Evolutionary conservation across 2,329 filamentous ascomycete genomes (phyloP), one percentile per base, ranked within the genome.

Genomic region (Ophiosphaerella korrae): DNA sequence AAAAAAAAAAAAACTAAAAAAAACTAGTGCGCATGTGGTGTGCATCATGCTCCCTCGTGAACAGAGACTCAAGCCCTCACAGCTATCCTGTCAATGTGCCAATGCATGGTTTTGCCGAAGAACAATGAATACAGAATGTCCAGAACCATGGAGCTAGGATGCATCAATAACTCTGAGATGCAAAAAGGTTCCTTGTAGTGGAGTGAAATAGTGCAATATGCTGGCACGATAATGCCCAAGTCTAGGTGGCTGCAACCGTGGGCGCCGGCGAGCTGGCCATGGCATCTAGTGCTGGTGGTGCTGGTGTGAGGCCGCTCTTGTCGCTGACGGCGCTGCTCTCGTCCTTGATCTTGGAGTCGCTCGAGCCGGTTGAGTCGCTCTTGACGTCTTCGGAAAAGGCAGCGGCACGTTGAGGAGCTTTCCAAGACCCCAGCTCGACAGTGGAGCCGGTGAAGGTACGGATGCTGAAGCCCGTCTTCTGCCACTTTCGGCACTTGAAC

Each of bases 401-500:
- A 5, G 76, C 75, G 21, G 73, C 70, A 23, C 80, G 75, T 71
- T 83, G 85, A n/a, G 88, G 88, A 31, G 90, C 88, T 45, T 86
- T 87, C 92, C 93, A 97, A 48, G 90, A 87, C 16, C 87, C 83
- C 40, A 96, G 82, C 57, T 88, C 84, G 92, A 92, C 97, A 29
- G 84, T 70, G 13, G 91, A 84, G 45, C 93, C 93, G 1, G 93
- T 97, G 73, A 97, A 97, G 74, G 88, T 96, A 81, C 96, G 96
- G 63, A 97, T 80, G 42, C 81, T 82, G 71, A 97, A 90, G 48
- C 86, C 84, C 57, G 91, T 91, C 74, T 87, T 90, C 71, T 86
- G 82, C 94, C 94, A 99, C 73, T 87, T 92, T 59, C 93, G 89
- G 75, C 92, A 97, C 8, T 94, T 92, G 58, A 61, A 61, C 68